Evolutionary conservation across 305 asterid genomes (phyloP), one percentile per base, ranked within the genome.

Genomic region (Fraxinus paxiana): DNA sequence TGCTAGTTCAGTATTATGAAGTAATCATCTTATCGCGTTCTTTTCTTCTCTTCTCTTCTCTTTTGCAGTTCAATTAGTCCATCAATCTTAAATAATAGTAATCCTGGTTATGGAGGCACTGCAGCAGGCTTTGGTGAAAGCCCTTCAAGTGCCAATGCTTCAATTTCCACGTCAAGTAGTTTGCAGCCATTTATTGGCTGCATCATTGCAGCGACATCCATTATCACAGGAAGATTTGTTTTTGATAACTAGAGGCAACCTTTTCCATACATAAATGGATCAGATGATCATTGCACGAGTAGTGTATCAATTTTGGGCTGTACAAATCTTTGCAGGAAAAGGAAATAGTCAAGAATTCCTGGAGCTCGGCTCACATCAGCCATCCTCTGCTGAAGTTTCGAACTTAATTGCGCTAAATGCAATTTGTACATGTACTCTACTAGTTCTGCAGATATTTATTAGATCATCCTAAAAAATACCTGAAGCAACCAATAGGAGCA

Each of bases 91-190:
- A 89, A 86, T 71, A 73, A 87, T 8, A 85, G 88, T 79, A 85
- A 84, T 87, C 93, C 97, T 2, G 87, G 88, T 33, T 7, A 87
- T 28, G 93, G 94, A 84, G 87, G 84, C 46, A 82, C 89, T 59
- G 54, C 85, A 80, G 31, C 87, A 0, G 95, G 92, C 80, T 85
- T 85, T 6, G 88, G 92, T 0, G 92, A 85, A n/a, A 75, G 79
- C 84, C 87, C 89, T 59, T 89, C 91, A 31, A 83, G 82, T 0
- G 75, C 85, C 77, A 73, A 74, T 34, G 84, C 80, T 18, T 85
- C 90, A 0, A 61, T 77, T 76, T 88, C 98, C 17, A 71, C 15
- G 73, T 83, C 96, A 26, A 83, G 75, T 79, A 56, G 22, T 59
- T 81, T 89, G 79, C 90, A 85, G 67, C 92, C 93, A 6, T 75